Evolutionary conservation across 2,329 filamentous ascomycete genomes (phyloP).

Genomic region (Cryphonectria parasitica): DNA sequence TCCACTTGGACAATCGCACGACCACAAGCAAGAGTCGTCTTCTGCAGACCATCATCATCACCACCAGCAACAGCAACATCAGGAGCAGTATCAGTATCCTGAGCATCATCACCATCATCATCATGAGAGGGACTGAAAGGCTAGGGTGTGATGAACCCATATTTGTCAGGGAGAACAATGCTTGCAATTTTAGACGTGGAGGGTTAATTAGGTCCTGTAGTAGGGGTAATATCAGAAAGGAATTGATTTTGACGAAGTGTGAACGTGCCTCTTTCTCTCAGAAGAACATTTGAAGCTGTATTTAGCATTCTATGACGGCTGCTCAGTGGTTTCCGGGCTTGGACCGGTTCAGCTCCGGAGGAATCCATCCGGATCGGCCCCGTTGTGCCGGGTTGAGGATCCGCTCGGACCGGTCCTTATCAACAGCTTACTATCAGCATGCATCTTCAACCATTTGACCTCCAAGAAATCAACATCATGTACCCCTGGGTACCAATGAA

Average conservation of each 20-base stretch:
- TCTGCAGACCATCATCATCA: not conserved
- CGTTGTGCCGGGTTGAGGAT: not conserved
- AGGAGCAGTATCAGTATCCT: not conserved
- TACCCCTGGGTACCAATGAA: not conserved
- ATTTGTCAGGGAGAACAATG: not conserved
- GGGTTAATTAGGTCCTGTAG: too few species aligned
- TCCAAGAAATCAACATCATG: not conserved
- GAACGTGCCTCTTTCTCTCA: too few species aligned
- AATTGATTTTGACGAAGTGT: too few species aligned
- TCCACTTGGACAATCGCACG: not conserved
- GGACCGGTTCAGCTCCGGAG: not conserved
- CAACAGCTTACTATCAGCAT: not conserved
- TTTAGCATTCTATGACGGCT: not conserved
- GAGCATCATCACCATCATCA: not conserved
- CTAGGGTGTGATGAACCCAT: not conserved
- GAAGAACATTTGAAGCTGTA: not conserved
- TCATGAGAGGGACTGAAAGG: not conserved
- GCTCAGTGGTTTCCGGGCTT: not conserved
- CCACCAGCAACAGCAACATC: not conserved
- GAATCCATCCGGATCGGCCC: not conserved
- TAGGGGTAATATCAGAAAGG: too few species aligned
- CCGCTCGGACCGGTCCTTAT: constrained; percentile 3
- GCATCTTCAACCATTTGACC: not conserved
- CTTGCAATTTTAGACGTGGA: not conserved
- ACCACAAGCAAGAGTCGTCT: not conserved